A percentile compares a stretch with the other conserved stretches of the same genome.
These are phyloP conservation scores for Taphrina confusa DNA, from an alignment of 1,139 yeast genomes.

Conservation along the genomic window DNA sequence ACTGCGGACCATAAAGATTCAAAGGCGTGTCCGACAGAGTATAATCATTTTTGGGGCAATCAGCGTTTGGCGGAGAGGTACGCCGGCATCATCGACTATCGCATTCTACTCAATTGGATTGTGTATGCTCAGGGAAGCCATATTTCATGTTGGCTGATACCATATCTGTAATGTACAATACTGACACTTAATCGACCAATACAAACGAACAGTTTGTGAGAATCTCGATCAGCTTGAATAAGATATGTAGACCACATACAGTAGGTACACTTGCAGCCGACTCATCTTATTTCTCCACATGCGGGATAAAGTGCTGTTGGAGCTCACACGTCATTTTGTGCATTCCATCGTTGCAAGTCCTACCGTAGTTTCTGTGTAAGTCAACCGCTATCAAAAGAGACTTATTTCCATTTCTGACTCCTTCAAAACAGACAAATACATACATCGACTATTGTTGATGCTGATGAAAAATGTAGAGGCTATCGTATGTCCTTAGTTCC, in stretches of 20 bases:
- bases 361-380: background rate
- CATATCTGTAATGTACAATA: conserved; percentile 2
- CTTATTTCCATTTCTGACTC: too few species aligned
- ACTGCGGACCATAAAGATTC: too few species aligned
- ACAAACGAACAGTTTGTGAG: too few species aligned
- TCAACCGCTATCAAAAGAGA: too few species aligned
- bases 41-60: background rate
- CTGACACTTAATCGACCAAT: too few species aligned
- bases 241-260: too few species aligned
- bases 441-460: conserved; percentile 6
- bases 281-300: too few species aligned
- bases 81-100: background rate
- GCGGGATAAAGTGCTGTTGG: background rate
- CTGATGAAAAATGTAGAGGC: conserved; percentile 27
- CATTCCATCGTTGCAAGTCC: background rate
- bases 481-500: background rate
- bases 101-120: conserved; percentile 9
- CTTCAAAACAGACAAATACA: too few species aligned
- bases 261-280: too few species aligned
- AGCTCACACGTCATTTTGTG: conserved; percentile 9
- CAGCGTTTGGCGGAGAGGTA: background rate
- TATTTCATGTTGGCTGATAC: conserved; percentile 9
- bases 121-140: conserved; percentile 1
- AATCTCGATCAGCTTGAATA: too few species aligned
- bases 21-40: background rate